Evolutionary conservation across 2,329 filamentous ascomycete species (phyloP), one percentile per base, ranked within the genome.

Genomic region (Xylariales sp.): DNA sequence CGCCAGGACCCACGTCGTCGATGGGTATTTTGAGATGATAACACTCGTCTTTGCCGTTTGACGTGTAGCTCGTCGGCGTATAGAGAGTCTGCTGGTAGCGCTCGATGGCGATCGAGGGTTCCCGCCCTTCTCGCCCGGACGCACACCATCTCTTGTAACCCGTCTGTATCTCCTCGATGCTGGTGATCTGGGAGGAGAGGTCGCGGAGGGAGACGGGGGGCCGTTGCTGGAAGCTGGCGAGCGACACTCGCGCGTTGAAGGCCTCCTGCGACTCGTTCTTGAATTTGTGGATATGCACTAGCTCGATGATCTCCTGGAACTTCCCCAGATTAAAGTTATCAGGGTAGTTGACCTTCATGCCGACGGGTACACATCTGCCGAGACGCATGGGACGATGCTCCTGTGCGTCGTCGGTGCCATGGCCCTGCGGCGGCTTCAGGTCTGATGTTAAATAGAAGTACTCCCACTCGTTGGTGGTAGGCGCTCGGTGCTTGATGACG

Each of bases 391-490:
- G 57, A 16, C 57, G 57, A 23, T 28, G 41, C 10, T 34, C n/a
- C n/a, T 23, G 57, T 30, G 45, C 18, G 45, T 60, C 45, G 10
- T 41, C 46, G 18, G 45, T 28, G 6, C 32, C 30, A 30, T 60
- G 57, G 46, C 43, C 57, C 10, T 2, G 10, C 1, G 18, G 45
- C 1, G 45, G 57, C 4, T 8, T 14, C 7, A 60, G 14, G 32
- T 60, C n/a, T 10, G 57, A 34, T 14, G 57, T 60, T 12, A 60
- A 8, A 12, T 60, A 60, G 10, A 60, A 60, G 57, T 39, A 60
- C 18, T 60, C 57, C 57, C 45, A 50, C 3, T 23, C 39, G 14
- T 49, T 50, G 57, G 57, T 60, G n/a, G 7, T 28, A n/a, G 57
- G 45, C 12, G 32, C 30, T n/a, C 10, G 34, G 32, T 49, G 45